Percentiles rank a stretch among this genome's conserved stretches.
Conservation (phyloP, 2,329 filamentous ascomycete species). For the Clonostachys rosea region DNA sequence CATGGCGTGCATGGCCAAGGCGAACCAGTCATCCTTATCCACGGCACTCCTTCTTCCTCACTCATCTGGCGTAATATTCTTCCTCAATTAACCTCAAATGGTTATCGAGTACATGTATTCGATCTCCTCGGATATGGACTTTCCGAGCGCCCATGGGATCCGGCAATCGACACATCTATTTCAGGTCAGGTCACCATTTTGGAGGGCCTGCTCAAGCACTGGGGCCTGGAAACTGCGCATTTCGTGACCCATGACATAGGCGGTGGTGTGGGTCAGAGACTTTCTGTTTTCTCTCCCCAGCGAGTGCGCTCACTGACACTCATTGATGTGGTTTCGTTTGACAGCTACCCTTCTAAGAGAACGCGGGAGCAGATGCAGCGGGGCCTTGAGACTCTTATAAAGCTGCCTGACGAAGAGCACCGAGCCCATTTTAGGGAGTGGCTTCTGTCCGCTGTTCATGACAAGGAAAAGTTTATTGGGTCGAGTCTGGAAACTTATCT, state of each 20-base stretch:
- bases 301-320: constrained; percentile 16
- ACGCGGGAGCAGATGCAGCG: constrained; percentile 20
- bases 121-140: constrained; percentile 23
- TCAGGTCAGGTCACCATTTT: constrained; percentile 21
- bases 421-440: constrained; percentile 16
- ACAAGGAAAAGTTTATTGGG: constrained; percentile 7
- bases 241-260: constrained; percentile 22
- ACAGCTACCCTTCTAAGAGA: constrained; percentile 23
- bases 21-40: constrained; percentile 18
- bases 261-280: constrained; percentile 19
- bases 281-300: constrained; percentile 12
- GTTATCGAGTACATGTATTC: constrained; percentile 17
- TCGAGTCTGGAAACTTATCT: constrained; percentile 16
- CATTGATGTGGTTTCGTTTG: constrained; percentile 22
- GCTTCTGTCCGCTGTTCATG: constrained; percentile 13
- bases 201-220: constrained; percentile 15
- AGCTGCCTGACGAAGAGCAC: constrained; percentile 10
- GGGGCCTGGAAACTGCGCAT: constrained; percentile 15
- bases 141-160: constrained; percentile 21
- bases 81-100: constrained; percentile 10
- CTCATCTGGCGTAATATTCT: constrained; percentile 23
- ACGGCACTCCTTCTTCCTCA: constrained; percentile 24
- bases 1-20: constrained; percentile 17
- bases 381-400: constrained; percentile 18
- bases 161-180: constrained; percentile 20